Evolutionary conservation across 352 stramenopile genomes (phyloP).

Genomic region (Phytophthora citrophthora): DNA sequence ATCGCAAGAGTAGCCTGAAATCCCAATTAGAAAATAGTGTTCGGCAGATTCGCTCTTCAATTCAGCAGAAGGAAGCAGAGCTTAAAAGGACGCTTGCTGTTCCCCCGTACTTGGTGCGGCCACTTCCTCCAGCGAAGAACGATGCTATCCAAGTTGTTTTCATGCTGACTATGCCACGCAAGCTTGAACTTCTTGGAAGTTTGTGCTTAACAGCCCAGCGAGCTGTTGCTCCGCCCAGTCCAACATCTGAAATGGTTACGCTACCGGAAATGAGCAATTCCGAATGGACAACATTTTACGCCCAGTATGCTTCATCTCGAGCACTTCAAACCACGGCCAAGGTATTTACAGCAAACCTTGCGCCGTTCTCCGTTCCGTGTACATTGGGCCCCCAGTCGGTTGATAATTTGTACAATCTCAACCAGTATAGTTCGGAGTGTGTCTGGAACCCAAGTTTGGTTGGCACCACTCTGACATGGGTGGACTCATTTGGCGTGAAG

Average conservation of each 20-base stretch:
- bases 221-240: background rate
- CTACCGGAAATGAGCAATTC: too few relatives aligned
- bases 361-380: background rate
- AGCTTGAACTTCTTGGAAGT: background rate
- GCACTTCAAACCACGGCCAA: background rate
- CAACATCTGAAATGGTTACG: background rate
- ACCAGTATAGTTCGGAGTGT: slow-evolving; percentile 32
- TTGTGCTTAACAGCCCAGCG: background rate
- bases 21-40: too few relatives aligned
- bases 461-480: slow-evolving; percentile 39
- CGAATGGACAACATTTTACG: background rate
- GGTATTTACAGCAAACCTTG: background rate
- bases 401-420: slow-evolving; percentile 8
- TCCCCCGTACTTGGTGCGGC: background rate
- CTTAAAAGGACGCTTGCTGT: background rate
- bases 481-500: slow-evolving; percentile 8
- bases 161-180: background rate
- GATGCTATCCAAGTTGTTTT: background rate
- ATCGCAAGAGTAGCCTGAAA: too few relatives aligned
- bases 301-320: background rate
- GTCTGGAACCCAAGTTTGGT: slow-evolving; percentile 45
- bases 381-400: too few relatives aligned
- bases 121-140: background rate
- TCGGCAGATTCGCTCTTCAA: slow-evolving; percentile 6
- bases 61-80: background rate